These are phyloP conservation scores for Fusarium hostae DNA, from an alignment of 2,329 filamentous ascomycete species.

Conservation along the genomic window DNA sequence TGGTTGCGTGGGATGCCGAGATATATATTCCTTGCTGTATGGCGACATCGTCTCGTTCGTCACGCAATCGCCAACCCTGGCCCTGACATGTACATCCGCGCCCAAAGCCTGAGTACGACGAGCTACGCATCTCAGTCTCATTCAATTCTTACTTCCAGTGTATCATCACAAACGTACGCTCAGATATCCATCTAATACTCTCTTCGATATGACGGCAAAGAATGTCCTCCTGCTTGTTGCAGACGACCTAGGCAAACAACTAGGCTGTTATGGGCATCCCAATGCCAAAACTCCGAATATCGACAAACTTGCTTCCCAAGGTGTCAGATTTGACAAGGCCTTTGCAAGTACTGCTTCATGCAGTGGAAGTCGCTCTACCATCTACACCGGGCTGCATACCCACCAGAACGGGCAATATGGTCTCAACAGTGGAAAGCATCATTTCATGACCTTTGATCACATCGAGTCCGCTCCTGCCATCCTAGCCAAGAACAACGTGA, in stretches of 20 bases:
- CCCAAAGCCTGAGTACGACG: no score
- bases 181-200: not conserved
- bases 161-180: not conserved
- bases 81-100: not conserved
- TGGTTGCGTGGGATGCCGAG: not conserved
- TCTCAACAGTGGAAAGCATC: slow-evolving; percentile 48
- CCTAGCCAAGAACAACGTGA: slow-evolving; percentile 54
- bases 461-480: slow-evolving; percentile 55
- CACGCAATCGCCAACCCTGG: not conserved
- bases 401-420: slow-evolving; percentile 60
- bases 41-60: not conserved
- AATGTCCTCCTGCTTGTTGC: not conserved
- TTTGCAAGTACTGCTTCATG: slow-evolving; percentile 61
- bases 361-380: slow-evolving; percentile 57
- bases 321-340: not conserved
- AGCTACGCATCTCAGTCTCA: not conserved
- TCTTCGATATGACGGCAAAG: not conserved
- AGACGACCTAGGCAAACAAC: not conserved
- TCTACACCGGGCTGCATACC: slow-evolving; percentile 62
- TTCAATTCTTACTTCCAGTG: accelerated
- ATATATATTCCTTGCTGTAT: not conserved
- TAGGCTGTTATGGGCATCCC: not conserved
- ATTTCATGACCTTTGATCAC: slow-evolving; percentile 58
- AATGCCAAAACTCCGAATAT: not conserved
- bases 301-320: not conserved